Percentiles rank a stretch among this genome's conserved stretches.
Evolutionary conservation across 495 filamentous ascomycete species (phyloP).

Genomic region (Lasiosphaeris hirsuta): DNA sequence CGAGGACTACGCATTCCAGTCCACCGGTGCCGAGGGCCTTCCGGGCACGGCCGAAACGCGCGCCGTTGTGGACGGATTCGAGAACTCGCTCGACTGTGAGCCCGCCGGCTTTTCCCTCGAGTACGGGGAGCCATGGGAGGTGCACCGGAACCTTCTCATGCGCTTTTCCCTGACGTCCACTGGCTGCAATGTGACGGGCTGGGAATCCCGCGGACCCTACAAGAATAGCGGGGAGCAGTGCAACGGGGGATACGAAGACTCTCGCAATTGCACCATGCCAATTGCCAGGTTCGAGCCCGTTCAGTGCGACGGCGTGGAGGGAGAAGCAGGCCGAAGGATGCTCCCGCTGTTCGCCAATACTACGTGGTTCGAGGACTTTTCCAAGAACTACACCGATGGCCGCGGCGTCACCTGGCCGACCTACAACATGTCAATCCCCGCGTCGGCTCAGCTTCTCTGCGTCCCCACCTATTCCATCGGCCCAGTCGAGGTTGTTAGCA

Average conservation of each 20-base stretch:
- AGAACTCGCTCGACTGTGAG: conserved; percentile 8
- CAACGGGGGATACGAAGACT: too few species aligned
- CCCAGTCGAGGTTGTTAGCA: conserved; percentile 8
- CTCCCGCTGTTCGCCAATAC: conserved; percentile 3
- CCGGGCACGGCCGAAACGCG: neutral
- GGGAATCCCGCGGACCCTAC: neutral
- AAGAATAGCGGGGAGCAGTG: too few species aligned
- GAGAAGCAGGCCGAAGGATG: conserved; percentile 1
- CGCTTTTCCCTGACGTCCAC: conserved; percentile 7
- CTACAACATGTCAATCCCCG: too few species aligned
- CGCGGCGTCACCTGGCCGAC: too few species aligned
- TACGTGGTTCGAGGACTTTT: neutral
- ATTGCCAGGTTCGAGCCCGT: neutral
- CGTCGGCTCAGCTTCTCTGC: conserved; percentile 12
- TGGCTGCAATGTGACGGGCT: conserved; percentile 1
- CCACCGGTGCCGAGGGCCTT: neutral
- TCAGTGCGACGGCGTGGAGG: conserved; percentile 2
- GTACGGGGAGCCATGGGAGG: neutral
- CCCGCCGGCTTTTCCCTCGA: neutral
- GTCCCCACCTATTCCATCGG: conserved; percentile 1
- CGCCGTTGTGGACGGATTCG: conserved; percentile 7
- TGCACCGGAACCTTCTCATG: neutral
- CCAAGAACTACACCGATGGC: conserved; percentile 1
- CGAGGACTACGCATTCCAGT: conserved; percentile 11
- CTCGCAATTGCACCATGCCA: neutral